Conservation (phyloP, 73 alveolate genomes). For the Paramecium sexaurelia region DNA sequence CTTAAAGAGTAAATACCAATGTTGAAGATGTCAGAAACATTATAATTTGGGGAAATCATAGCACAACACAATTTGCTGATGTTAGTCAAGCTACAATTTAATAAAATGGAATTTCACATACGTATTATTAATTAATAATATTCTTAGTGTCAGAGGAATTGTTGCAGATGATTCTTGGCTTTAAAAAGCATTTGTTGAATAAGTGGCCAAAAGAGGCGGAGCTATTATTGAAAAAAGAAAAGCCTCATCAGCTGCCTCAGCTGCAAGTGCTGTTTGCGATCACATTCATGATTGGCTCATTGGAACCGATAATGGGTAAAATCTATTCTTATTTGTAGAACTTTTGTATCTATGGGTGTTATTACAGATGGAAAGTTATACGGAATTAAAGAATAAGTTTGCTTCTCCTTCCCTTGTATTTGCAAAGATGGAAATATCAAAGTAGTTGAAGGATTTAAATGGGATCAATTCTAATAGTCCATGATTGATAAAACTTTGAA, state of each 20-base stretch:
- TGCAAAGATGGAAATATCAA: slow-evolving; percentile 78
- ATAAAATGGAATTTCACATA: slow-evolving; percentile 20
- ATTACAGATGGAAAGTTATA: slow-evolving; percentile 77
- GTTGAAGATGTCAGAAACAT: slow-evolving; percentile 81
- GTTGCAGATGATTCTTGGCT: slow-evolving; percentile 80
- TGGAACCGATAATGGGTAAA: slow-evolving; percentile 95
- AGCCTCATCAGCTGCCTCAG: slow-evolving; percentile 92
- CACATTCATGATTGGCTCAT: slow-evolving; percentile 74
- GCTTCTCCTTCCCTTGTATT: slow-evolving; percentile 83
- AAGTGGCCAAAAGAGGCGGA: slow-evolving; percentile 96
- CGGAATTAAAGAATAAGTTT: slow-evolving; percentile 72
- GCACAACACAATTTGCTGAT: slow-evolving; percentile 89
- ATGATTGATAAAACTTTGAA: slow-evolving; percentile 53
- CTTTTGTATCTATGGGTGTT: slow-evolving; percentile 91
- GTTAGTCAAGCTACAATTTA: slow-evolving; percentile 71
- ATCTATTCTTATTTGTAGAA: slow-evolving; percentile 69
- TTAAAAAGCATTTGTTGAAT: slow-evolving; percentile 80
- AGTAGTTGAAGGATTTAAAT: slow-evolving; percentile 72
- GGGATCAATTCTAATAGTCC: slow-evolving; percentile 63
- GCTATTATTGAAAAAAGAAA: slow-evolving; percentile 90
- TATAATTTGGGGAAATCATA: slow-evolving; percentile 96
- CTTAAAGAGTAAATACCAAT: slow-evolving; percentile 78
- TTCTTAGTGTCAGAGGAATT: slow-evolving; percentile 51
- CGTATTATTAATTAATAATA: not conserved
- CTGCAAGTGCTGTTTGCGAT: slow-evolving; percentile 69